A percentile compares a stretch with the other conserved stretches of the same genome.
Evolutionary conservation across 73 alveolate genomes (phyloP).

Genomic region (Paramecium biaurelia): DNA sequence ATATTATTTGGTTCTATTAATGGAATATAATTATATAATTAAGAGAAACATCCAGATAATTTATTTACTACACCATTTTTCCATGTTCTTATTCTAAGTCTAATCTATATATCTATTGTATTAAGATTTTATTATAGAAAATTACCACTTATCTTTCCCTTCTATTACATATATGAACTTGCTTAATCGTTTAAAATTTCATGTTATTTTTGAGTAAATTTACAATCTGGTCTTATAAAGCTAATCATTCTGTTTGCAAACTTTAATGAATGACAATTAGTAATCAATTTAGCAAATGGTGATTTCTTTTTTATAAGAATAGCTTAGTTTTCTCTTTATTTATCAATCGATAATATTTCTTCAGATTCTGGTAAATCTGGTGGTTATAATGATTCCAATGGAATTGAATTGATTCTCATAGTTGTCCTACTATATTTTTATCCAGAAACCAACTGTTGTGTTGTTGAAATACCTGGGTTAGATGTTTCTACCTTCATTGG

Average conservation of each 20-base stretch:
- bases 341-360: not conserved
- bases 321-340: not conserved
- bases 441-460: not conserved
- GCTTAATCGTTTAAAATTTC: slow-evolving; percentile 22
- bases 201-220: not conserved
- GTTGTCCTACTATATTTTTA: not conserved
- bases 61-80: not conserved
- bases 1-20: slow-evolving; percentile 29
- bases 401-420: not conserved
- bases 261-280: not conserved
- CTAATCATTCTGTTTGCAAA: slow-evolving; percentile 19
- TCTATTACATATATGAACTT: not conserved
- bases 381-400: not conserved
- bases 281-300: not conserved
- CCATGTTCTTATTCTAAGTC: not conserved
- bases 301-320: not conserved
- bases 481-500: not conserved
- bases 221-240: not conserved
- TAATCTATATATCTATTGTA: not conserved
- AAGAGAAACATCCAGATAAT: not conserved
- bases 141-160: slow-evolving; percentile 18
- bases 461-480: not conserved
- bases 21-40: slow-evolving; percentile 33
- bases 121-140: not conserved
- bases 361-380: slow-evolving; percentile 31